A percentile compares a stretch with the other conserved stretches of the same genome.
phyloP scores from a whole-genome alignment of 257 asterid genomes.

The Solanum piurae region DNA sequence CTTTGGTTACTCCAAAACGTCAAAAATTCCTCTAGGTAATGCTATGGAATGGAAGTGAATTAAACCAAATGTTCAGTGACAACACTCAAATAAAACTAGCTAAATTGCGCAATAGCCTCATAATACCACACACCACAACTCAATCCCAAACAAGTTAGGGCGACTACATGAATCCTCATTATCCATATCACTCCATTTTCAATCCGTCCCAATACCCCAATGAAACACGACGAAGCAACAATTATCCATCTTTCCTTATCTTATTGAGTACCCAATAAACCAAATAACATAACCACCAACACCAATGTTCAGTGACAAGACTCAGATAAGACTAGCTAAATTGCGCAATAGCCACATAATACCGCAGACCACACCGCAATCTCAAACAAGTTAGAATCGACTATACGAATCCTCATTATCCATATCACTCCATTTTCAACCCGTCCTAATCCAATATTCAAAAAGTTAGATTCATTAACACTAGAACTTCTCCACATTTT shows the following conservation, averaged over 20 bases:
- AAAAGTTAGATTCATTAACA: neutral
- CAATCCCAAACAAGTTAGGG: neutral
- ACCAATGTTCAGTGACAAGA: neutral
- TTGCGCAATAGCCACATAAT: neutral
- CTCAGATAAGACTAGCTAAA: neutral
- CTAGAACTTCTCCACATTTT: neutral
- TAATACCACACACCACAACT: neutral
- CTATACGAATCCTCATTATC: neutral
- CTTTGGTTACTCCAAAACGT: neutral
- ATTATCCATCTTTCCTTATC: neutral
- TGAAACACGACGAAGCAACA: neutral
- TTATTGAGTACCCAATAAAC: neutral
- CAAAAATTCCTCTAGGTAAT: neutral
- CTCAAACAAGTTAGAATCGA: neutral
- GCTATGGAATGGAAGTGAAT: neutral
- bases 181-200: neutral
- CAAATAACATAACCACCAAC: neutral
- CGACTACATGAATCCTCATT: neutral
- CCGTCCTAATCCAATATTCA: neutral
- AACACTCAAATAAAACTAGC: neutral
- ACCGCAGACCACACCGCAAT: neutral
- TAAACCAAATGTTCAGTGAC: neutral
- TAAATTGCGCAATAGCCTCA: neutral
- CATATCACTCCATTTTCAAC: neutral
- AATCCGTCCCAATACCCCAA: neutral